A percentile compares a stretch with the other conserved stretches of the same genome.
These are phyloP conservation scores for Exophiala calicioides DNA, from an alignment of 2,329 filamentous ascomycete species.

Conservation along the genomic window DNA sequence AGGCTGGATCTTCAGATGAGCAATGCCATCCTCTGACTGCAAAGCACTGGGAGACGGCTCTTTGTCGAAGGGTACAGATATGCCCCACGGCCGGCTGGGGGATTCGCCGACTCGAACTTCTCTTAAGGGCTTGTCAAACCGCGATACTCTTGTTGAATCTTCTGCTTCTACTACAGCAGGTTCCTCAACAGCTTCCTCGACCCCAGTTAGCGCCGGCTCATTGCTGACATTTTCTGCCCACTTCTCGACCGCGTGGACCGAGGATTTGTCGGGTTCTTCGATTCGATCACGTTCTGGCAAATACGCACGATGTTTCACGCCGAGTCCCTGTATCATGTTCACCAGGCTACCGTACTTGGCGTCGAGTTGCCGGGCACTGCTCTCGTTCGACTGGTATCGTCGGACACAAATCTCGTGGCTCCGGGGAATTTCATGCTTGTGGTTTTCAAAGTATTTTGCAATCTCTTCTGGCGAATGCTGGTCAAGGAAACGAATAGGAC, in stretches of 20 bases:
- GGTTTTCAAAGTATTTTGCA: conserved; percentile 87
- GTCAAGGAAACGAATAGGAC: conserved; percentile 89
- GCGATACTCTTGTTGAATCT: conserved; percentile 65
- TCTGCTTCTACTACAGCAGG: conserved; percentile 41
- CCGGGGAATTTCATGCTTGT: conserved; percentile 91
- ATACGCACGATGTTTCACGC: conserved; percentile 84
- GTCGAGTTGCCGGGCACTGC: conserved; percentile 83
- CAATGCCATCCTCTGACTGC: conserved; percentile 25
- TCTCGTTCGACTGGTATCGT: conserved; percentile 82
- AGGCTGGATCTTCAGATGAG: conserved; percentile 13
- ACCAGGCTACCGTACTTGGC: conserved; percentile 91
- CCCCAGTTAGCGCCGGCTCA: conserved; percentile 41
- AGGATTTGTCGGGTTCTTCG: conserved; percentile 31
- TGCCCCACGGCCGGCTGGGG: conserved; percentile 90
- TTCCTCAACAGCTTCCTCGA: conserved; percentile 35
- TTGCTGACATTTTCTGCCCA: conserved; percentile 80
- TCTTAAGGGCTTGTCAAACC: conserved; percentile 81
- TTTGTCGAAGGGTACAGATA: conserved; percentile 69
- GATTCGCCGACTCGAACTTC: conserved; percentile 93
- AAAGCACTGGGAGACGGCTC: conserved; percentile 36
- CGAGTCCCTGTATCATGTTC: conserved; percentile 90
- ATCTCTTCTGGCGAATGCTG: conserved; percentile 92
- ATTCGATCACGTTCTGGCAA: conserved; percentile 63
- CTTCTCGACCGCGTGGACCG: conserved; percentile 65
- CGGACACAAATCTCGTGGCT: conserved; percentile 92